Evolutionary conservation across 106 monocot species (phyloP), one percentile per base, ranked within the genome.

Genomic region (Dendrobium nobile): DNA sequence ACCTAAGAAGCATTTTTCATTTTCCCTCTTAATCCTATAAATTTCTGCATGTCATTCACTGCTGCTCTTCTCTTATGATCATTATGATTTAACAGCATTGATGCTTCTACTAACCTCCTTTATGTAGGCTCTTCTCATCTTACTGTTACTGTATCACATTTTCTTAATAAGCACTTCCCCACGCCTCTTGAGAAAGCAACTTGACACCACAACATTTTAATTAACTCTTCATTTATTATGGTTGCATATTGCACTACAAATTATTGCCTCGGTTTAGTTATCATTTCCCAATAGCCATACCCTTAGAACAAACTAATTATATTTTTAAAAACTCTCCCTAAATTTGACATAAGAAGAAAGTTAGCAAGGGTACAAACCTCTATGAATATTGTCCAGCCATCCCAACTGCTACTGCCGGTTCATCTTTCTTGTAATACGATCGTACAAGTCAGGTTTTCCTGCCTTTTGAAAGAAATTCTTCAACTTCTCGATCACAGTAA

Each of bases 381-480:
- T 20, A 70, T 70, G 19, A 20, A 19, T 74, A n/a, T 22, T 19
- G 26, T 42, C 1, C 18, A 74, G 43, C n/a, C 74, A 43, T 44
- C 10, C 17, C n/a, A 43, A 44, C 18, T 28, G 3, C 76, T 85
- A 73, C 28, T 41, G 31, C 41, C 24, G 75, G 82, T 85, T 88
- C 79, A 80, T 24, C 81, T 78, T 92, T 65, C 87, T 90, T 5
- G 64, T 73, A n/a, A 95, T 80, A 15, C 59, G 81, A 5, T 91
- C 85, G 54, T 83, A 95, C 1, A 56, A n/a, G 18, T 91, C 83
- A 26, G 45, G 27, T 73, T 75, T 89, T 20, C 86, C 81, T 3
- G 75, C 84, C 86, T 89, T 92, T 67, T 77, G 9, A 48, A 87
- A 90, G 17, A 77, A 74, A 24, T 6, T 82, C 87, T 91, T 86